Conservation (phyloP, 1,284 basidiomycete species). For the Pseudozyma pruni region DNA sequence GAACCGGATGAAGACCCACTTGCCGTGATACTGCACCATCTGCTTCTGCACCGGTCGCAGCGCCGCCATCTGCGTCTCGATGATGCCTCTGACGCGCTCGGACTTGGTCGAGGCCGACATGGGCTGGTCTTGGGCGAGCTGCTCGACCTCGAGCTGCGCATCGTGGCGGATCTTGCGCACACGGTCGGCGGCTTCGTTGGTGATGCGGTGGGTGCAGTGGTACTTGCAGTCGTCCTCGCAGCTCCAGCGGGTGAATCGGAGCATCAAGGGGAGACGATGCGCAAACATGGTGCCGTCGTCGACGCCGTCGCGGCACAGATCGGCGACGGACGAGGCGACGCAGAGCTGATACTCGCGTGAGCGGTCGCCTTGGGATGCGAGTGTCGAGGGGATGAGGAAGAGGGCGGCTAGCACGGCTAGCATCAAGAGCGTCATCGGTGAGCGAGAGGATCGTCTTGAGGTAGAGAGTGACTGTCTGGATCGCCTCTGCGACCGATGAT, state of each 20-base stretch:
- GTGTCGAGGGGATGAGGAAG: constrained; percentile 8
- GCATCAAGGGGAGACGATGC: constrained; percentile 71
- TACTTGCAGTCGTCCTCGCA: constrained; percentile 91
- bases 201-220: constrained; percentile 84
- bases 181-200: constrained; percentile 73
- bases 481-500: background rate
- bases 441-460: constrained; percentile 1
- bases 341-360: constrained; percentile 61
- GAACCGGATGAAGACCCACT: constrained; percentile 76
- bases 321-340: constrained; percentile 56
- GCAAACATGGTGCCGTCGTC: constrained; percentile 57
- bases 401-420: constrained; percentile 14
- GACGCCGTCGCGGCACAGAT: constrained; percentile 57
- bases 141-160: constrained; percentile 35
- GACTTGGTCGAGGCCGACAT: constrained; percentile 10
- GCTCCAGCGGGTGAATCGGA: constrained; percentile 74
- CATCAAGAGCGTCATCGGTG: constrained; percentile 9
- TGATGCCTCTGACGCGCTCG: constrained; percentile 14
- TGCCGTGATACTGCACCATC: constrained; percentile 75
- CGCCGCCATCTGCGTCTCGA: constrained; percentile 35
- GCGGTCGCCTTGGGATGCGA: constrained; percentile 62
- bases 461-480: background rate
- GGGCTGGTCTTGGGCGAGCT: constrained; percentile 15
- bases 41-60: constrained; percentile 61
- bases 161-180: constrained; percentile 65